Conservation (phyloP, 768 basidiomycete genomes). For the Myochromella boudieri region DNA sequence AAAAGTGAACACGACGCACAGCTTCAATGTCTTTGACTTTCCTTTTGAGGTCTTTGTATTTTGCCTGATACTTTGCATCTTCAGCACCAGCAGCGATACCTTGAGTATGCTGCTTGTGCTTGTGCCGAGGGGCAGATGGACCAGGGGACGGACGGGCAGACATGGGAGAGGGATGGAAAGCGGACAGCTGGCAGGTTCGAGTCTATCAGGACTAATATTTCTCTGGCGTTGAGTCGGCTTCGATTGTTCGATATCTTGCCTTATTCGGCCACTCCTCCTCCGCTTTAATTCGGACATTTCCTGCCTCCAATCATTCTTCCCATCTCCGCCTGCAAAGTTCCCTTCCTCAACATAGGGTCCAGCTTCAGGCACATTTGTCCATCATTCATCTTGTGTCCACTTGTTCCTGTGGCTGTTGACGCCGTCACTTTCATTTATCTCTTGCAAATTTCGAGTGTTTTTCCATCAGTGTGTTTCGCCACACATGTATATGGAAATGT, state of each 20-base stretch:
- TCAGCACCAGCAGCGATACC: slow-evolving; percentile 80
- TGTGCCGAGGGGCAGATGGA: slow-evolving; percentile 41
- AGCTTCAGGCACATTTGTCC: background rate
- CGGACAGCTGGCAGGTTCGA: slow-evolving; percentile 37
- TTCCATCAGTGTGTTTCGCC: too few relatives aligned
- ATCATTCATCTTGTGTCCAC: background rate
- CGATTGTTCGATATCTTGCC: slow-evolving; percentile 38
- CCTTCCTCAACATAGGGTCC: background rate
- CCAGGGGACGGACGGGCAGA: slow-evolving; percentile 62
- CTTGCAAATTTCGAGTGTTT: too few relatives aligned
- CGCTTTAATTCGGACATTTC: too few relatives aligned
- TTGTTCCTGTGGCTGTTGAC: background rate
- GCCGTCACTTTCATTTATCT: background rate
- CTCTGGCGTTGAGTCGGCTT: slow-evolving; percentile 35
- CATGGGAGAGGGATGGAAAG: slow-evolving; percentile 54
- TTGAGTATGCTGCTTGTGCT: slow-evolving; percentile 48
- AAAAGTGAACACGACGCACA: slow-evolving; percentile 43
- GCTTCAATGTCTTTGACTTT: slow-evolving; percentile 86
- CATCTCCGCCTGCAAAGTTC: too few relatives aligned
- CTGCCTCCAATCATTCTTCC: too few relatives aligned
- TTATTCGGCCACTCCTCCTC: slow-evolving; percentile 30
- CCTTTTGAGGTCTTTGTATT: slow-evolving; percentile 86
- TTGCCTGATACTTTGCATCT: slow-evolving; percentile 83
- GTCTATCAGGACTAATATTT: slow-evolving; percentile 25
- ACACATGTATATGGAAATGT: background rate